Conservation (phyloP, 2,329 filamentous ascomycete species). For the Sporothrix protearum region DNA sequence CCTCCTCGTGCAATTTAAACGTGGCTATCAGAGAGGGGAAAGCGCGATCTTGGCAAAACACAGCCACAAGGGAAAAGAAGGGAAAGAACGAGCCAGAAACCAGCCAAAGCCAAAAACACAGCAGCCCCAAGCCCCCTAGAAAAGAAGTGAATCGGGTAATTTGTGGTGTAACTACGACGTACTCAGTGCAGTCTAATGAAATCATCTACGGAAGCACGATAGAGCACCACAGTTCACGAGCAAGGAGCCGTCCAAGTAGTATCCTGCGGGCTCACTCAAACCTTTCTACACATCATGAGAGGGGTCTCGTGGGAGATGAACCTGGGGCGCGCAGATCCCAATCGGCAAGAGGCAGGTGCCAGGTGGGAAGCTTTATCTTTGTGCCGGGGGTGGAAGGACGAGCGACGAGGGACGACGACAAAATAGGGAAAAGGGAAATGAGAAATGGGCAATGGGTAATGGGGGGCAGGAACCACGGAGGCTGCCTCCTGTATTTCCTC, state of each 20-base stretch:
- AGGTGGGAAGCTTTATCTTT: constrained; percentile 25
- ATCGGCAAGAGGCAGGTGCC: constrained; percentile 4
- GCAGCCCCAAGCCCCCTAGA: neutral
- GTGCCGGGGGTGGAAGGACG: constrained; percentile 18
- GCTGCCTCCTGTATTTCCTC: constrained; percentile 15
- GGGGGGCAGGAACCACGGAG: neutral
- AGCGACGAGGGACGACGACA: neutral
- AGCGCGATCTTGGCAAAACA: constrained; percentile 19
- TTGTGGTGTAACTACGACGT: neutral
- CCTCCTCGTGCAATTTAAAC: constrained; percentile 16
- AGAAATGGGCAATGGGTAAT: neutral
- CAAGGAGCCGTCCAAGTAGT: neutral
- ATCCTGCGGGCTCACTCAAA: neutral
- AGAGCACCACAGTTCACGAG: neutral
- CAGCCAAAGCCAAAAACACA: neutral
- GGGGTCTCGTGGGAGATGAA: neutral
- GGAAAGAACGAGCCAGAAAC: neutral
- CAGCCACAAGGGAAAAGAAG: neutral
- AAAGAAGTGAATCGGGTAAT: neutral
- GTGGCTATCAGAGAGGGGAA: constrained; percentile 7
- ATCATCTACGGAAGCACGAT: neutral
- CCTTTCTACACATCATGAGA: neutral
- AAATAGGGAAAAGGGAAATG: neutral
- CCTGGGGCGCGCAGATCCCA: neutral
- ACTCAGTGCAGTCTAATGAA: neutral